Evolutionary conservation across 495 filamentous ascomycete species (phyloP).

Genomic region (Acidiella bohemica): DNA sequence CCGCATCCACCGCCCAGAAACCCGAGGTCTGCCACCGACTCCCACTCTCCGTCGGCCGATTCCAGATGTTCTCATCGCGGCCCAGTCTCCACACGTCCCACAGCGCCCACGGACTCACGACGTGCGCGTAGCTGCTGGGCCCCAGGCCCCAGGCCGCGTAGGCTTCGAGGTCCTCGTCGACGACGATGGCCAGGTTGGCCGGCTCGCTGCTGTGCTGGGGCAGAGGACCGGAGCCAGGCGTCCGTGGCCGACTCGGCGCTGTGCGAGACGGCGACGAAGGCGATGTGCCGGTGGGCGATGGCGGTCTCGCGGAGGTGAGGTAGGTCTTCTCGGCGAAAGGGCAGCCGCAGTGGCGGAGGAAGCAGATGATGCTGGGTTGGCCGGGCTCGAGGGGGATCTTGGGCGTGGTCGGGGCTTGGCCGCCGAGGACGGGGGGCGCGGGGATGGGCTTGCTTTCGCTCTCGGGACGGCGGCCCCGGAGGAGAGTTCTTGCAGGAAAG

Average conservation of each 20-base stretch:
- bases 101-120: constrained; percentile 33
- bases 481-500: constrained; percentile 13
- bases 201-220: constrained; percentile 33
- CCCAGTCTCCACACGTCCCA: constrained; percentile 37
- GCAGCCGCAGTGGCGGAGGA: constrained; percentile 49
- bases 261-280: constrained; percentile 40
- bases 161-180: constrained; percentile 38
- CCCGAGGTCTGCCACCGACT: constrained; percentile 45
- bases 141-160: constrained; percentile 45
- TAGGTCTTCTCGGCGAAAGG: constrained; percentile 49
- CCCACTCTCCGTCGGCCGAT: constrained; percentile 40
- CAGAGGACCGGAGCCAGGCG: constrained; percentile 41
- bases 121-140: constrained; percentile 38
- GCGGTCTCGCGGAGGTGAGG: constrained; percentile 33
- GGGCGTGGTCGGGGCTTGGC: constrained; percentile 33
- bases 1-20: constrained; percentile 40
- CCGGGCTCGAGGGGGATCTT: constrained; percentile 34
- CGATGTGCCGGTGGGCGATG: constrained; percentile 45
- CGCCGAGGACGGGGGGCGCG: constrained; percentile 6
- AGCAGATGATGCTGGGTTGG: constrained; percentile 41
- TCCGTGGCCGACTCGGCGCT: too few relatives aligned
- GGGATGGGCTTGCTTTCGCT: not conserved
- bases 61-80: constrained; percentile 43
- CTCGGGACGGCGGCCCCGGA: constrained; percentile 13
- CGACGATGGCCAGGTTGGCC: constrained; percentile 38